Conservation (phyloP, 345 rosid genomes). For the Hirschfeldia incana region DNA sequence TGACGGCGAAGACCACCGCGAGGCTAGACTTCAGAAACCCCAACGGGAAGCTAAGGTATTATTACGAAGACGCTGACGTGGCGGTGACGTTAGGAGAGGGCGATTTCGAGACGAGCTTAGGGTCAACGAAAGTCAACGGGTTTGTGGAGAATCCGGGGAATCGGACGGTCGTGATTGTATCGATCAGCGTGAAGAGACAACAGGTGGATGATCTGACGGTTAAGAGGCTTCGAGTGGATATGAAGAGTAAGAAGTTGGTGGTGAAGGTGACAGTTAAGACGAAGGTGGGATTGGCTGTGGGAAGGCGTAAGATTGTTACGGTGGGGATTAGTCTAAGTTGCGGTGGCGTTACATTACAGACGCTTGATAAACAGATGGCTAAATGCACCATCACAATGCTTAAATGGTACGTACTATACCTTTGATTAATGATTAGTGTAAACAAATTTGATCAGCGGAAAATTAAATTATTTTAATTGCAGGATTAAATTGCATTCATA, state of each 20-base stretch:
- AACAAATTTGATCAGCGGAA: neutral
- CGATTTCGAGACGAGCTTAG: constrained; percentile 44
- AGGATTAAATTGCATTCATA: constrained; percentile 34
- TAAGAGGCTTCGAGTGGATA: constrained; percentile 39
- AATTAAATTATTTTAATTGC: constrained; percentile 5
- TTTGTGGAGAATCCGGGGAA: constrained; percentile 51
- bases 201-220: constrained; percentile 47
- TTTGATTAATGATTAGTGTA: neutral
- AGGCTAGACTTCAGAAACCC: constrained; percentile 65
- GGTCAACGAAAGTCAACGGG: constrained; percentile 43
- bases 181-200: constrained; percentile 45
- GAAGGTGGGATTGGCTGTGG: constrained; percentile 50
- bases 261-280: constrained; percentile 59
- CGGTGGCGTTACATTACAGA: constrained; percentile 48
- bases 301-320: constrained; percentile 49
- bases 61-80: constrained; percentile 50
- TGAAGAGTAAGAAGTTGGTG: constrained; percentile 43
- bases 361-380: constrained; percentile 52
- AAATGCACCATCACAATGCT: constrained; percentile 56
- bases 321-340: constrained; percentile 51
- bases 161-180: constrained; percentile 55
- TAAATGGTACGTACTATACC: constrained; percentile 50
- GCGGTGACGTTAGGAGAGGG: constrained; percentile 40
- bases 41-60: constrained; percentile 48
- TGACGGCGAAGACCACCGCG: constrained; percentile 48